Conservation (phyloP, 768 basidiomycete genomes). For the Mycena crocata region DNA sequence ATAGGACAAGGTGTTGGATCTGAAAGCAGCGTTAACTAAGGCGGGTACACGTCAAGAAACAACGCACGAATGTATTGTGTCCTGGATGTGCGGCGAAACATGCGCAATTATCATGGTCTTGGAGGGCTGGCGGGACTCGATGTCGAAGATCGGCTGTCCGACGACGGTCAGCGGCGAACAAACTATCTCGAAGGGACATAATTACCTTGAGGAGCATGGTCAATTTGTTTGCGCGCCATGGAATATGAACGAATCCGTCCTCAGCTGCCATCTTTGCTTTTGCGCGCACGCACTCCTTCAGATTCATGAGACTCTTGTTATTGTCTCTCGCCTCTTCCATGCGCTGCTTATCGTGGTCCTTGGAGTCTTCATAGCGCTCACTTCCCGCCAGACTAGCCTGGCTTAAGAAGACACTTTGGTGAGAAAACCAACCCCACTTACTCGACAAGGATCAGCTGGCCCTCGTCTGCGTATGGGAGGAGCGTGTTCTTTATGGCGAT, state of each 20-base stretch:
- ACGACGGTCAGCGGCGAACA: neutral
- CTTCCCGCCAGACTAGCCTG: constrained; percentile 46
- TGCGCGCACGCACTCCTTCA: constrained; percentile 52
- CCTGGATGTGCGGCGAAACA: constrained; percentile 51
- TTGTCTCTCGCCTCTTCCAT: constrained; percentile 50
- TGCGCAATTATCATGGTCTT: constrained; percentile 49
- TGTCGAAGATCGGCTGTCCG: constrained; percentile 48
- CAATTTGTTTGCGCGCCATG: constrained; percentile 48
- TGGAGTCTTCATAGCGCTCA: constrained; percentile 51
- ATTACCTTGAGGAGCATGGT: constrained; percentile 49
- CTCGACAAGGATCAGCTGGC: constrained; percentile 51
- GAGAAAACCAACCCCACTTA: constrained; percentile 26
- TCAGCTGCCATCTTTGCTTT: constrained; percentile 49
- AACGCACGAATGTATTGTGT: constrained; percentile 41
- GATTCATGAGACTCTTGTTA: constrained; percentile 50
- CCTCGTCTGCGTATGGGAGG: constrained; percentile 48
- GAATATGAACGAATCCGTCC: constrained; percentile 51
- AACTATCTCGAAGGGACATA: neutral
- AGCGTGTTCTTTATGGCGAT: constrained; percentile 46
- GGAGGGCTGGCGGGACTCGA: constrained; percentile 44
- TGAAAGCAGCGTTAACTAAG: neutral
- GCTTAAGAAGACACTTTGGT: neutral
- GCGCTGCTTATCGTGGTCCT: constrained; percentile 48
- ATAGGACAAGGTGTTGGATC: constrained; percentile 47
- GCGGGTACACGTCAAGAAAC: neutral